Percentiles rank a stretch among this genome's conserved stretches.
These are phyloP conservation scores for Fomitopsis schrenkii DNA, from an alignment of 1,284 basidiomycete species.

Conservation along the genomic window DNA sequence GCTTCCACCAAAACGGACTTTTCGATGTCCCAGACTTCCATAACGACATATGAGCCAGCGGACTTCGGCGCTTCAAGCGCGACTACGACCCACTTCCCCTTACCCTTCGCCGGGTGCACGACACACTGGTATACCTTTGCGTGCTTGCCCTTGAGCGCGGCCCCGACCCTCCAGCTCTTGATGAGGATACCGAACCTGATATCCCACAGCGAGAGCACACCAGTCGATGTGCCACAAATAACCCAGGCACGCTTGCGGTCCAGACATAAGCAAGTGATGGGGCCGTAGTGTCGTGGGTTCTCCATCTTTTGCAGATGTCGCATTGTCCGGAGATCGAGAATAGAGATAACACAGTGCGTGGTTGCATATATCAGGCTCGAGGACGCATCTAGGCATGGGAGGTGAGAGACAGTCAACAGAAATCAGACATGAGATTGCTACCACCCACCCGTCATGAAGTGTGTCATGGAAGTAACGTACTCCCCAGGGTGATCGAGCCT, in stretches of 20 bases:
- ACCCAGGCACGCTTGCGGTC: slow-evolving; percentile 71
- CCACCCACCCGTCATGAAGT: slow-evolving; percentile 64
- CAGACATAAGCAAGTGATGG: slow-evolving; percentile 81
- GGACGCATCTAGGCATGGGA: slow-evolving; percentile 44
- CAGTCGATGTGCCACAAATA: slow-evolving; percentile 81
- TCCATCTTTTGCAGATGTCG: slow-evolving; percentile 70
- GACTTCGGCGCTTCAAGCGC: slow-evolving; percentile 50
- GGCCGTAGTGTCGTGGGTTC: slow-evolving; percentile 83
- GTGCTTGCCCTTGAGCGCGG: slow-evolving; percentile 45
- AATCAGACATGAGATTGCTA: not conserved
- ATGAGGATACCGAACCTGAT: slow-evolving; percentile 88
- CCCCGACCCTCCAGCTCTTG: slow-evolving; percentile 82
- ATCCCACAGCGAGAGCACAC: slow-evolving; percentile 89
- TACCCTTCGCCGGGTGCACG: slow-evolving; percentile 83
- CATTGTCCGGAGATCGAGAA: slow-evolving; percentile 89
- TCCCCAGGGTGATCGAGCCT: slow-evolving; percentile 66
- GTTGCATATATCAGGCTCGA: slow-evolving; percentile 85
- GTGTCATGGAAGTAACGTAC: slow-evolving; percentile 73
- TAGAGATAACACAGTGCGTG: slow-evolving; percentile 70
- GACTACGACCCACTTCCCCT: slow-evolving; percentile 88
- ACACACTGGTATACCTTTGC: slow-evolving; percentile 66
- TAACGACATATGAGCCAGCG: slow-evolving; percentile 38
- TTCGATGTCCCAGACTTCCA: slow-evolving; percentile 84
- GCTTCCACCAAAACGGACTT: slow-evolving; percentile 63
- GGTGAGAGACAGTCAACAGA: not conserved